Base-by-base conservation (phyloP, 768 basidiomycete genomes). In the Dioszegia hungarica region DNA sequence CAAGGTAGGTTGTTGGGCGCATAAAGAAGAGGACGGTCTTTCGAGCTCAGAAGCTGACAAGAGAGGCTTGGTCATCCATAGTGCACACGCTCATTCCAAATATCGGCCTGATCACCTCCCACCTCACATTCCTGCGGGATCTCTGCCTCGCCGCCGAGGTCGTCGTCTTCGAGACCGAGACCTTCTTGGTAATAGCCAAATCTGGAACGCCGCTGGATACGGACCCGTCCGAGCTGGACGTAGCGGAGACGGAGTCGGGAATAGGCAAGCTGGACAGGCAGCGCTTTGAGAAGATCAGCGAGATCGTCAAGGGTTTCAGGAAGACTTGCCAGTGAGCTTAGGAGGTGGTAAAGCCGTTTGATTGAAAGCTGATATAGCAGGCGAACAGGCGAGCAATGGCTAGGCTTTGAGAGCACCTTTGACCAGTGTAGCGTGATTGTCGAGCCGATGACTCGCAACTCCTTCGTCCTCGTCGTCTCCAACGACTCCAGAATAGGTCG, bases 1-100 rank as follows among this genome's bases (percentile, higher is more conserved):
- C 81, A 91, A 88, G 82, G 93, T 86, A 48, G 51, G 78, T 12
- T 33, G 14, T 33, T 38, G 12, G 20, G 8, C 39, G 15, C 20
- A n/a, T n/a, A 14, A 28, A n/a, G 15, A 9, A 2, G 6, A 9
- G 49, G 39, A 38, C 3, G 9, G 56, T 17, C 25, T 15, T 53
- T 36, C 48, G 59, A 25, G 41, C 31, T 2, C 20, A 28, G n/a
- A 33, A 46, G 39, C 36, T 53, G 24, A 54, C 19, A 44, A 10
- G 54, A 5, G 56, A 98, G 94, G 95, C 95, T 19, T 98, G 95
- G 95, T 98, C 95, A 19, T 86, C 85, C 62, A 94, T 99, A 58
- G 92, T 99, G 15, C 90, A 95, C 70, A 91, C 90, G 15, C 81
- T 99, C 64, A 94, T 97, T 56, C 95, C 95, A 3, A 97, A 98